Evolutionary conservation across 148 eudicot species (phyloP).

Genomic region (Salicornia ramosissima): DNA sequence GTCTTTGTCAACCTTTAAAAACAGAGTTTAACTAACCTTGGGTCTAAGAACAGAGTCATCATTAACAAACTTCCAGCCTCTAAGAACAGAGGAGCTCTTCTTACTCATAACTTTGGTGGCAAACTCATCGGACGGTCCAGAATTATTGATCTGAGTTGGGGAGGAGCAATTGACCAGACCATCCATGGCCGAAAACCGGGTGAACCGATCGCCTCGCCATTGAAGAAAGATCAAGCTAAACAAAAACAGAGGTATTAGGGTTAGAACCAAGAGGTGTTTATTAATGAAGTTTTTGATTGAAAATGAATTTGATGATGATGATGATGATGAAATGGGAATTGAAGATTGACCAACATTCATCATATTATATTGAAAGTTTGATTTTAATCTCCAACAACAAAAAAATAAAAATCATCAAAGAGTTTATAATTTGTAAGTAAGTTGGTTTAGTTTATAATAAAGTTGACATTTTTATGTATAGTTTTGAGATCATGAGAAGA

Average conservation of each 20-base stretch:
- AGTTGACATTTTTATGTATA: neutral
- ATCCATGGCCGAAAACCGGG: neutral
- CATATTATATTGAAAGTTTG: neutral
- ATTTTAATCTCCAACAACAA: too few species aligned
- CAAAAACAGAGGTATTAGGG: conserved; percentile 12
- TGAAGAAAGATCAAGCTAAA: conserved; percentile 1
- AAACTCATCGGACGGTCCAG: neutral
- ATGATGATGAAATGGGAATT: neutral
- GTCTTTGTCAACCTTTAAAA: neutral
- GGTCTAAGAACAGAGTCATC: conserved; percentile 2
- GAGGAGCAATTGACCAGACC: neutral
- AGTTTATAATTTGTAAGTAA: neutral
- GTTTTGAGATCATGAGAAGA: neutral
- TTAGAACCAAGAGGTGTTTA: conserved; percentile 1
- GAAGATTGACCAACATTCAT: neutral
- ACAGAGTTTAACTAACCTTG: conserved; percentile 6
- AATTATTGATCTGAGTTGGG: conserved; percentile 4
- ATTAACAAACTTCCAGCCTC: conserved; percentile 3
- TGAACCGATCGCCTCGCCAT: conserved; percentile 1
- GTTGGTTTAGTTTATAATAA: neutral
- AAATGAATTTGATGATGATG: neutral
- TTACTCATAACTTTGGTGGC: neutral
- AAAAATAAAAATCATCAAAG: neutral
- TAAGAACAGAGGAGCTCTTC: neutral
- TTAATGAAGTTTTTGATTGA: neutral